These are phyloP conservation scores for Myrica gale DNA, from an alignment of 306 rosid genomes.

Conservation along the genomic window DNA sequence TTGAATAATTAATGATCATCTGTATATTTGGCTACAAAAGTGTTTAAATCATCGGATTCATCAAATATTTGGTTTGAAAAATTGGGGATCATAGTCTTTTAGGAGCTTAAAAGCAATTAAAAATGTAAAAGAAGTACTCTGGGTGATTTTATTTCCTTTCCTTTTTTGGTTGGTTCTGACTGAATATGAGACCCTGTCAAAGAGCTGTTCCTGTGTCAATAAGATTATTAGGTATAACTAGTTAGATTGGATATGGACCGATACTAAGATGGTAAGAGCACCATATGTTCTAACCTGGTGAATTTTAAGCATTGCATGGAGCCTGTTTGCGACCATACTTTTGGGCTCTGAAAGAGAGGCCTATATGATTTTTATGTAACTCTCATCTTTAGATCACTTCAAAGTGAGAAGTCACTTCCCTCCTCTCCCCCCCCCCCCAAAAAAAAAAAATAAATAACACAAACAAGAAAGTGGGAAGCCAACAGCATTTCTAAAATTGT, in stretches of 20 bases:
- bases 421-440: too few relatives aligned
- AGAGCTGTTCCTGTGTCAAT: too few relatives aligned
- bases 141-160: too few relatives aligned
- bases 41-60: not conserved
- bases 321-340: not conserved
- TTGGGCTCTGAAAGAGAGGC: not conserved
- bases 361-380: not conserved
- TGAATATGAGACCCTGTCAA: too few relatives aligned
- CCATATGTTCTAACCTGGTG: not conserved
- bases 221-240: not conserved
- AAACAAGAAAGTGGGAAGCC: too few relatives aligned
- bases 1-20: conserved; percentile 5
- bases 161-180: too few relatives aligned
- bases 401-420: not conserved
- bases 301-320: not conserved
- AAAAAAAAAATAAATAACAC: too few relatives aligned
- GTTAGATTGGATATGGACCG: not conserved
- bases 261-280: not conserved
- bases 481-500: not conserved
- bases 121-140: too few relatives aligned
- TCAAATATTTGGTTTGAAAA: too few relatives aligned
- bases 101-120: too few relatives aligned
- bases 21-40: conserved; percentile 17
- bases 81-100: too few relatives aligned
- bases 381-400: not conserved